Evolutionary conservation across 257 asterid species (phyloP).

Genomic region (Plectranthus barbatus): DNA sequence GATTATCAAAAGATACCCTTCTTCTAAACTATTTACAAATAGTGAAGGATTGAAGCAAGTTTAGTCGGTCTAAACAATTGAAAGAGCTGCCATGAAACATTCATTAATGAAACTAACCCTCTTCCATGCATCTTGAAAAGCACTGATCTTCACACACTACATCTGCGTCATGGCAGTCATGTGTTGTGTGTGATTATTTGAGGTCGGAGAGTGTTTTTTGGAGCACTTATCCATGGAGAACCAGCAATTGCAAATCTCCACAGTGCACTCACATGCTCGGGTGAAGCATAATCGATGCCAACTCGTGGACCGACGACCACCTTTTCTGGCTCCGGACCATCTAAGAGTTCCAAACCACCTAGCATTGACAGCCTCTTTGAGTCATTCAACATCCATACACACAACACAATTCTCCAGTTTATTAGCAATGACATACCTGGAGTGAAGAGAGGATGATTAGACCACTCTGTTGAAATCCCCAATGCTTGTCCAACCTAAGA

Average conservation of each 20-base stretch:
- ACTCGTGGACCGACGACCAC: conserved; percentile 85
- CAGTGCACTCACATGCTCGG: conserved; percentile 61
- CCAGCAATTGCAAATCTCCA: conserved; percentile 93
- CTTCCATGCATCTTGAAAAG: neutral
- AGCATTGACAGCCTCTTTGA: neutral
- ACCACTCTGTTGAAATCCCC: conserved; percentile 89
- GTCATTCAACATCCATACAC: neutral
- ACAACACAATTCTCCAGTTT: neutral
- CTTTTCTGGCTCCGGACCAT: conserved; percentile 69
- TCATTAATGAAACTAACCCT: neutral
- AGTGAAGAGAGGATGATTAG: conserved; percentile 68
- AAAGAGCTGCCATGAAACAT: neutral
- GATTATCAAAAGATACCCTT: neutral
- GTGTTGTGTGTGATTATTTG: too few relatives aligned
- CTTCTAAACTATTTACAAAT: neutral
- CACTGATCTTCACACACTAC: neutral
- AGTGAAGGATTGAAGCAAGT: neutral
- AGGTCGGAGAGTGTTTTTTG: conserved; percentile 63
- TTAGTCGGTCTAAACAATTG: neutral
- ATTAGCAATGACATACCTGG: conserved; percentile 41
- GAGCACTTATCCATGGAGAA: conserved; percentile 86
- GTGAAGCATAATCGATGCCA: conserved; percentile 77
- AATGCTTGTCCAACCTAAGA: conserved; percentile 89
- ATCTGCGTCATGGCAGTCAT: neutral
- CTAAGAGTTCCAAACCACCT: conserved; percentile 91